These are phyloP conservation scores for Mortierella sp. DNA, from an alignment of 371 early-diverging fungal species.

Conservation along the genomic window DNA sequence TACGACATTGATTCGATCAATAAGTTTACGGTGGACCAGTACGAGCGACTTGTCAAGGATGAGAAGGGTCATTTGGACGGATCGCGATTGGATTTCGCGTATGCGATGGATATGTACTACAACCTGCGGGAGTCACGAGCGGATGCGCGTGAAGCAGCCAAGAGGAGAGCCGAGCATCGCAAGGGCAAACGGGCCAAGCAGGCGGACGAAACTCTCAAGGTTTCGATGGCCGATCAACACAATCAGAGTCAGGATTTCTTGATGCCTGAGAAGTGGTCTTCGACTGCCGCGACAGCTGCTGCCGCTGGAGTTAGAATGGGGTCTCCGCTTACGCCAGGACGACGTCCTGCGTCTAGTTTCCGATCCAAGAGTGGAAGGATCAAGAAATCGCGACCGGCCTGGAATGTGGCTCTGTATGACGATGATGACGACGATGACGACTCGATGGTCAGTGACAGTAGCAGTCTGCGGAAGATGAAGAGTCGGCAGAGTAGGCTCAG, in stretches of 20 bases:
- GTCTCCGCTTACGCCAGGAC: not conserved
- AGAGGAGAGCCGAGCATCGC: constrained; percentile 25
- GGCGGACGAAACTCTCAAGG: not conserved
- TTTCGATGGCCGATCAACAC: not conserved
- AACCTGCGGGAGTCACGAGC: constrained; percentile 29
- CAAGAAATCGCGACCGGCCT: constrained; percentile 36
- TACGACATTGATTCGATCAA: constrained; percentile 65
- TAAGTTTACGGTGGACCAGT: constrained; percentile 35
- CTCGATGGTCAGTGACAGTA: constrained; percentile 8
- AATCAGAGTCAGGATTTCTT: not conserved
- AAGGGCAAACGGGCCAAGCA: constrained; percentile 8
- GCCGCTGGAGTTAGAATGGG: not conserved
- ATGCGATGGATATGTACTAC: constrained; percentile 41
- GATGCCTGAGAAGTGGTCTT: not conserved
- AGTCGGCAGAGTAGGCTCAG: constrained; percentile 17
- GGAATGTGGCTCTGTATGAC: constrained; percentile 51
- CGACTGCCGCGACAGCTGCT: not conserved
- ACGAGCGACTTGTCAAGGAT: constrained; percentile 35
- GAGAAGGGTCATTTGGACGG: constrained; percentile 26
- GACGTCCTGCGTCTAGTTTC: not conserved
- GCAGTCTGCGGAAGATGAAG: constrained; percentile 4
- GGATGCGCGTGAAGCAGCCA: constrained; percentile 34
- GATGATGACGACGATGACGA: constrained; percentile 48
- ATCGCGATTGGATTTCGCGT: constrained; percentile 27
- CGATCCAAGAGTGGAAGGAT: not conserved